A percentile compares a stretch with the other conserved stretches of the same genome.
Conservation (phyloP, 768 basidiomycete genomes). For the Pleurotus giganteus region DNA sequence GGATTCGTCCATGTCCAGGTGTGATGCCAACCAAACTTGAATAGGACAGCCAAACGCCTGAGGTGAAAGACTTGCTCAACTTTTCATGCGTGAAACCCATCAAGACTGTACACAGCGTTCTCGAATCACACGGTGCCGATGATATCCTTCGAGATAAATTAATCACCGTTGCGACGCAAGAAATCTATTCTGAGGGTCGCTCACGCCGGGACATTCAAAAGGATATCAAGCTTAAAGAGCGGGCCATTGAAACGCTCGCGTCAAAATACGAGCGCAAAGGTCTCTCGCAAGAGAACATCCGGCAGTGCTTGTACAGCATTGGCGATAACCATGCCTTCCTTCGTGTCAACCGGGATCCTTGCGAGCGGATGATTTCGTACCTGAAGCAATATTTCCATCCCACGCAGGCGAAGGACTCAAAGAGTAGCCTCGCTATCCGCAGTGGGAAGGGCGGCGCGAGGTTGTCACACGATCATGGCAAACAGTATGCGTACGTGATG, state of each 20-base stretch:
- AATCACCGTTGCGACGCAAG: slow-evolving; percentile 73
- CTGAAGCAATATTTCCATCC: slow-evolving; percentile 79
- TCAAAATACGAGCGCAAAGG: slow-evolving; percentile 56
- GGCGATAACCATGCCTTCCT: slow-evolving; percentile 91
- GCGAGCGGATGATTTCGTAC: slow-evolving; percentile 78
- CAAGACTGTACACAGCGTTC: slow-evolving; percentile 65
- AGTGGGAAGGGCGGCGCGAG: slow-evolving; percentile 80
- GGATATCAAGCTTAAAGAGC: slow-evolving; percentile 83
- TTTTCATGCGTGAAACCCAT: slow-evolving; percentile 81
- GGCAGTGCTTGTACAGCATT: slow-evolving; percentile 83
- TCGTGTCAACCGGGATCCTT: slow-evolving; percentile 83
- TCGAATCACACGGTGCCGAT: slow-evolving; percentile 63
- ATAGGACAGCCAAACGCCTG: slow-evolving; percentile 82
- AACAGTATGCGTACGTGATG: slow-evolving; percentile 82
- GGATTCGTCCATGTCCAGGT: neutral
- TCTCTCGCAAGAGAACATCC: slow-evolving; percentile 62
- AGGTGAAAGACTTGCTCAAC: slow-evolving; percentile 75
- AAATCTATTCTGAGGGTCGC: slow-evolving; percentile 74
- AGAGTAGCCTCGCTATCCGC: slow-evolving; percentile 72
- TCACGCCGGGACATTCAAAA: slow-evolving; percentile 76
- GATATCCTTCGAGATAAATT: slow-evolving; percentile 77
- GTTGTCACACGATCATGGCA: slow-evolving; percentile 79
- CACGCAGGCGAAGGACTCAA: slow-evolving; percentile 60
- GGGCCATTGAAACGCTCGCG: slow-evolving; percentile 77
- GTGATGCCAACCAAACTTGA: slow-evolving; percentile 9